phyloP scores from a whole-genome alignment of 257 asterid genomes.

The Forsythia suspensa region DNA sequence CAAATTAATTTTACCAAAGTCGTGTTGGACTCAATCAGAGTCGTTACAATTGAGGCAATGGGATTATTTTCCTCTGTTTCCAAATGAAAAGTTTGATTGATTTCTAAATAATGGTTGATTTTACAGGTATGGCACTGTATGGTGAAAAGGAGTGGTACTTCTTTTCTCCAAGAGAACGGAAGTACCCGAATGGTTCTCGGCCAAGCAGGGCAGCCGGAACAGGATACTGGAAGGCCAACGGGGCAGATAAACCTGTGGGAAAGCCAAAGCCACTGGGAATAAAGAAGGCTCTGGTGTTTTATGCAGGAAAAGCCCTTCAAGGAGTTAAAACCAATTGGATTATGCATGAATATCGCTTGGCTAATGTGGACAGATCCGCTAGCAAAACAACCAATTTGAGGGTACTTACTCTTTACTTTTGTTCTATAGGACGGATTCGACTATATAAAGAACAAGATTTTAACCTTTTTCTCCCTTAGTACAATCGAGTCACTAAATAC shows the following conservation, averaged over 20 bases:
- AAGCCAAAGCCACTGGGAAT: conserved; percentile 57
- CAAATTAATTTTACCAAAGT: neutral
- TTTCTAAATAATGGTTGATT: neutral
- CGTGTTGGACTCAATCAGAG: too few species aligned
- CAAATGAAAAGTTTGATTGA: neutral
- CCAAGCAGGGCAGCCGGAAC: conserved; percentile 66
- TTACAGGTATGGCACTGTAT: conserved; percentile 50
- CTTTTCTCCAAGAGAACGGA: conserved; percentile 68
- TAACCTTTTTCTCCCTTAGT: neutral
- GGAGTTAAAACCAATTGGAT: conserved; percentile 76
- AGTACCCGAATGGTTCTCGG: conserved; percentile 74
- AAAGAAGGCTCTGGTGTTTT: conserved; percentile 71
- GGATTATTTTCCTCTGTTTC: too few species aligned
- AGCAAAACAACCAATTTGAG: conserved; percentile 50
- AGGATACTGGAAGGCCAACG: conserved; percentile 80
- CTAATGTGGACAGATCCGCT: conserved; percentile 69
- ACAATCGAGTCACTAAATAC: neutral
- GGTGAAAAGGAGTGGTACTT: conserved; percentile 80
- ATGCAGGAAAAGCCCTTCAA: conserved; percentile 67
- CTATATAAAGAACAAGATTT: neutral
- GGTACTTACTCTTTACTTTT: conserved; percentile 27
- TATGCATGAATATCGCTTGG: conserved; percentile 74
- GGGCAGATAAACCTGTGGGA: conserved; percentile 78
- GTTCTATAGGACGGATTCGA: too few species aligned
- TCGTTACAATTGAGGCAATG: too few species aligned